Conservation (phyloP, 2,329 filamentous ascomycete genomes). For the Didymella pinodella region DNA sequence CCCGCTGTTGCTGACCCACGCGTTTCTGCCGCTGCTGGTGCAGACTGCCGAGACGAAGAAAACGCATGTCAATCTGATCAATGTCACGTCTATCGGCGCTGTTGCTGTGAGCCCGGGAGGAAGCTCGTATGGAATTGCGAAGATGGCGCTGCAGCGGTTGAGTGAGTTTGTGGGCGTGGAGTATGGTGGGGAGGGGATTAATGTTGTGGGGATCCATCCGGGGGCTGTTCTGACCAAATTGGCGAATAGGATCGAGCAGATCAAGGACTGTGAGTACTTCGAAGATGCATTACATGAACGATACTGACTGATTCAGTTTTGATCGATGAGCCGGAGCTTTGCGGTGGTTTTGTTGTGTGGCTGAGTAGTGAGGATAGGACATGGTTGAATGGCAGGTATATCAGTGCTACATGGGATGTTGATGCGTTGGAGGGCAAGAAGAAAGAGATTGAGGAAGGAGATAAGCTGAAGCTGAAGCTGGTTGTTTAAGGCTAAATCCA, state of each 20-base stretch:
- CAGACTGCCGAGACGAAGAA: constrained; percentile 47
- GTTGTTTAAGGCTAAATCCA: constrained; percentile 11
- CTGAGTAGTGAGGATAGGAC: constrained; percentile 27
- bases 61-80: constrained; percentile 50
- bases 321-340: constrained; percentile 21
- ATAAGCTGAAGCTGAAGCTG: constrained; percentile 36
- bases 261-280: constrained; percentile 3
- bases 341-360: constrained; percentile 33
- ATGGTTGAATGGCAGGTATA: constrained; percentile 34
- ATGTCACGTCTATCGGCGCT: constrained; percentile 57
- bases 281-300: neutral
- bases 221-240: constrained; percentile 38
- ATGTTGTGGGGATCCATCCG: constrained; percentile 37
- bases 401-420: constrained; percentile 40
- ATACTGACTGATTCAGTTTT: constrained; percentile 8
- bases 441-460: constrained; percentile 33
- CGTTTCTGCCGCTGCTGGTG: constrained; percentile 56
- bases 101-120: constrained; percentile 16
- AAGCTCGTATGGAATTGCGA: constrained; percentile 57
- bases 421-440: constrained; percentile 30
- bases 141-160: constrained; percentile 60
- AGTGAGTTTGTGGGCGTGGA: constrained; percentile 60
- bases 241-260: constrained; percentile 9
- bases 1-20: constrained; percentile 55
- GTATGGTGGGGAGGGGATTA: constrained; percentile 35